phyloP scores from a whole-genome alignment of 768 basidiomycete species.

The Hydnomerulius pinastri region DNA sequence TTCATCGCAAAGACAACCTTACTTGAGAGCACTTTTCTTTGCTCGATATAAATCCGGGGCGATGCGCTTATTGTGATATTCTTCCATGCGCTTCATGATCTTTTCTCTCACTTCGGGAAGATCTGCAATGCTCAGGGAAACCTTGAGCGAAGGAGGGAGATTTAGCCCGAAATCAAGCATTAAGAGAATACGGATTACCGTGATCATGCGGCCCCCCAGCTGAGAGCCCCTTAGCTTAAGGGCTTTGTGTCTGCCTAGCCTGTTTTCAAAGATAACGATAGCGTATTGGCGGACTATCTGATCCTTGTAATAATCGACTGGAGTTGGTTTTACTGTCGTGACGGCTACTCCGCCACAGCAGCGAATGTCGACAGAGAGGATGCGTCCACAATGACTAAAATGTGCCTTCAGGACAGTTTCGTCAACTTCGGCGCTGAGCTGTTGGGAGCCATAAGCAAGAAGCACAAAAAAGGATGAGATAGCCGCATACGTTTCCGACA shows the following conservation, averaged over 20 bases:
- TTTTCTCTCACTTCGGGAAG: slow-evolving; percentile 37
- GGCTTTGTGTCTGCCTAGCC: slow-evolving; percentile 41
- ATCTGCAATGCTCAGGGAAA: slow-evolving; percentile 29
- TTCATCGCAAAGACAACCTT: background rate
- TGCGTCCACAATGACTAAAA: slow-evolving; percentile 27
- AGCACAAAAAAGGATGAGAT: background rate
- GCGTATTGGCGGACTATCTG: slow-evolving; percentile 52
- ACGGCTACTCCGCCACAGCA: slow-evolving; percentile 35
- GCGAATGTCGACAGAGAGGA: slow-evolving; percentile 24
- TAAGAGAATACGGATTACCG: slow-evolving; percentile 36
- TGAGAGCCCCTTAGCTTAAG: slow-evolving; percentile 38
- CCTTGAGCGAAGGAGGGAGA: slow-evolving; percentile 15
- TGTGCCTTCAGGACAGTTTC: slow-evolving; percentile 21
- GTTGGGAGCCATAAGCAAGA: slow-evolving; percentile 8
- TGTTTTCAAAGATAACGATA: slow-evolving; percentile 44
- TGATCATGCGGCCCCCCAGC: slow-evolving; percentile 40
- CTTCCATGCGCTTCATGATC: slow-evolving; percentile 23
- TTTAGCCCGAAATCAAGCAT: background rate
- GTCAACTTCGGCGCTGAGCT: slow-evolving; percentile 35
- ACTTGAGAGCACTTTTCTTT: slow-evolving; percentile 24
- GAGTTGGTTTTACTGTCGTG: slow-evolving; percentile 27
- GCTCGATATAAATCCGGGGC: slow-evolving; percentile 23
- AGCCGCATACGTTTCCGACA: slow-evolving; percentile 61
- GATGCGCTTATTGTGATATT: slow-evolving; percentile 21
- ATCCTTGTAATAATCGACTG: slow-evolving; percentile 34